Base-by-base conservation (phyloP, 2,329 filamentous ascomycete species). In the Hymenoscyphus repandus region DNA sequence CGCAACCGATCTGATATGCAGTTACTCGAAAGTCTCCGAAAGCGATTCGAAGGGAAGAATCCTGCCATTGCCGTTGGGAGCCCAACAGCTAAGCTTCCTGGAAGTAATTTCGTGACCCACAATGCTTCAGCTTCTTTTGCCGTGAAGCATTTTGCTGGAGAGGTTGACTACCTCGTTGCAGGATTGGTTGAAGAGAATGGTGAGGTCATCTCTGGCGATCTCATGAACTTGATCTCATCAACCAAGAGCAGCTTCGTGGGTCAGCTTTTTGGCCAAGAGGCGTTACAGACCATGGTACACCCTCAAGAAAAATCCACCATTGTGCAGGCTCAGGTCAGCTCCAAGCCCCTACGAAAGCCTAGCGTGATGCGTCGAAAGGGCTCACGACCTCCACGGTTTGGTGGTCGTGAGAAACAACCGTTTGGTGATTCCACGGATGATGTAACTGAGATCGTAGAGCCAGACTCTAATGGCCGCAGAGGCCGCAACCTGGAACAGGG, bases 301-400 rank as follows among this genome's bases (percentile, higher is more conserved):
- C 93, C 93, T 1, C 85, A 90, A 60, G 93, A 99, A 70, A 86
- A 83, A 62, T 85, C 82, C 0, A 90, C 93, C 0, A 91, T 99
- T 54, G 89, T 97, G 76, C 92, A 99, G 71, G 93, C 92, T 1
- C 91, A 91, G 42, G 89, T 99, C 59, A 95, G 90, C 72, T 97
- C 92, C 2, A 96, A 95, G 72, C 93, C 93, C 1, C 84, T 91
- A 67, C 84, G 93, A 50, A 88, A 90, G 67, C 93, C 93, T 1
- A 96, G 91, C 65, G 90, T 99, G 70, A 92, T 95, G 70, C 85
- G 88, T 30, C 83, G 84, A 60, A 95, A 88, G 71, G 80, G 66
- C 43, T 62, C 66, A 17, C 58, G 61, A 20, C 60, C 61, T 42
- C 50, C 36, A 27, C 55, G 58, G 53, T 58, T 62, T 33, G 60